Percentiles rank a stretch among this genome's conserved stretches.
phyloP scores from a whole-genome alignment of 192 early-diverging fungal species.

The Coemansia sp. region DNA sequence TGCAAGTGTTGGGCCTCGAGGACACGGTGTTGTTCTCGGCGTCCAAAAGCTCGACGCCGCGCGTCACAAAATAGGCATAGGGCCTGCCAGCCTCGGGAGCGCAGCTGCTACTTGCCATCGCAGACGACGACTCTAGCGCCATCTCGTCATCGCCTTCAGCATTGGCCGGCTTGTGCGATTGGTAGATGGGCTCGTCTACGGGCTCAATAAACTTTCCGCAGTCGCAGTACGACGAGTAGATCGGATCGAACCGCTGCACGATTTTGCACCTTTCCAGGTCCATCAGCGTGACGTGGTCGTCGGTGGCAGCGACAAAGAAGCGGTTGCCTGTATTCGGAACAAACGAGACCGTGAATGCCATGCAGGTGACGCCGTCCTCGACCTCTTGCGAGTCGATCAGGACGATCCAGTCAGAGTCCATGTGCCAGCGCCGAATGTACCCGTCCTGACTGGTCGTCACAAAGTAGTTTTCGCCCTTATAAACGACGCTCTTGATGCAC shows the following conservation, averaged over 20 bases:
- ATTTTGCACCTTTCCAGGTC: constrained; percentile 75
- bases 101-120: not conserved
- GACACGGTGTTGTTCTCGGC: constrained; percentile 68
- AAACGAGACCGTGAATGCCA: constrained; percentile 95
- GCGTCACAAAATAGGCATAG: constrained; percentile 78
- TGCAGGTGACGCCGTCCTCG: constrained; percentile 83
- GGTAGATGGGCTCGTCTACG: constrained; percentile 56
- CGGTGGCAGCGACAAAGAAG: constrained; percentile 88
- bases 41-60: constrained; percentile 89
- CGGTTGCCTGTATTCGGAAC: constrained; percentile 90
- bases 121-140: constrained; percentile 11
- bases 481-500: constrained; percentile 73
- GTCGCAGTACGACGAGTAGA: constrained; percentile 95
- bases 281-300: constrained; percentile 83
- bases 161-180: constrained; percentile 38
- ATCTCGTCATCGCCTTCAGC: constrained; percentile 40
- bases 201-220: constrained; percentile 84
- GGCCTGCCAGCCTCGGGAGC: constrained; percentile 19
- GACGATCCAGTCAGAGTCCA: constrained; percentile 73
- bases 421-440: constrained; percentile 87
- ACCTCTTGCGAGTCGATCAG: constrained; percentile 65
- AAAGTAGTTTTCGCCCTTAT: constrained; percentile 77
- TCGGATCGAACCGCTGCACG: constrained; percentile 58
- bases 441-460: constrained; percentile 94
- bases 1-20: constrained; percentile 83